Percentiles rank a stretch among this genome's conserved stretches.
Evolutionary conservation across 306 rosid genomes (phyloP).

Genomic region (Trifolium pratense): DNA sequence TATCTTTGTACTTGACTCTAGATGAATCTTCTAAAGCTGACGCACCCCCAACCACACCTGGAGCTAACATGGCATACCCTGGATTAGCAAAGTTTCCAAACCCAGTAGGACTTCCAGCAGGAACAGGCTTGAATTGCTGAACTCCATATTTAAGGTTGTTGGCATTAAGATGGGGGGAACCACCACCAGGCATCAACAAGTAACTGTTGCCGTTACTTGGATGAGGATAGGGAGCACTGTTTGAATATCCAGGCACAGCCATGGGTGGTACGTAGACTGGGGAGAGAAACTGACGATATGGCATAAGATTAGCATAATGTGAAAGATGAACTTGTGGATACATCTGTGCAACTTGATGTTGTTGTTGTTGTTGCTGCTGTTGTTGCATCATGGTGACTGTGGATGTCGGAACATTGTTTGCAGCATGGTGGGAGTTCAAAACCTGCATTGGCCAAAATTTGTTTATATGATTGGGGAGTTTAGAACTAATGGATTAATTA

Average conservation of each 20-base stretch:
- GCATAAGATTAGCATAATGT: constrained; percentile 88
- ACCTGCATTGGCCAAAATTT: constrained; percentile 53
- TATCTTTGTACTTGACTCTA: constrained; percentile 90
- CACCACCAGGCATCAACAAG: constrained; percentile 93
- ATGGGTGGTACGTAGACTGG: constrained; percentile 98
- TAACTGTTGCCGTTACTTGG: constrained; percentile 86
- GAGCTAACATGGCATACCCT: constrained; percentile 84
- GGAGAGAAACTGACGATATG: constrained; percentile 84
- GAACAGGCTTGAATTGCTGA: constrained; percentile 93
- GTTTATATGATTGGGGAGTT: constrained; percentile 4
- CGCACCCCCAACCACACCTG: constrained; percentile 89
- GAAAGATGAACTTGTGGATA: constrained; percentile 96
- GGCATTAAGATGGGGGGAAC: constrained; percentile 88
- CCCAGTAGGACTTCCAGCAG: constrained; percentile 83
- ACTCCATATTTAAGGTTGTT: constrained; percentile 88
- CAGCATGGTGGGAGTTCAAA: constrained; percentile 62
- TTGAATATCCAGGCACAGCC: constrained; percentile 94
- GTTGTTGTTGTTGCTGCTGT: constrained; percentile 52
- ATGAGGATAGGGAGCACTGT: constrained; percentile 86
- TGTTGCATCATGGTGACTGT: constrained; percentile 84
- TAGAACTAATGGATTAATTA: background rate
- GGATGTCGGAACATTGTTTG: constrained; percentile 66
- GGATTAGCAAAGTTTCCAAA: constrained; percentile 83
- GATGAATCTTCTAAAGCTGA: constrained; percentile 86
- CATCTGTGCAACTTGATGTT: constrained; percentile 85